A percentile compares a stretch with the other conserved stretches of the same genome.
These are phyloP conservation scores for Eimeria praecox DNA, from an alignment of 169 alveolate genomes.

Conservation along the genomic window DNA sequence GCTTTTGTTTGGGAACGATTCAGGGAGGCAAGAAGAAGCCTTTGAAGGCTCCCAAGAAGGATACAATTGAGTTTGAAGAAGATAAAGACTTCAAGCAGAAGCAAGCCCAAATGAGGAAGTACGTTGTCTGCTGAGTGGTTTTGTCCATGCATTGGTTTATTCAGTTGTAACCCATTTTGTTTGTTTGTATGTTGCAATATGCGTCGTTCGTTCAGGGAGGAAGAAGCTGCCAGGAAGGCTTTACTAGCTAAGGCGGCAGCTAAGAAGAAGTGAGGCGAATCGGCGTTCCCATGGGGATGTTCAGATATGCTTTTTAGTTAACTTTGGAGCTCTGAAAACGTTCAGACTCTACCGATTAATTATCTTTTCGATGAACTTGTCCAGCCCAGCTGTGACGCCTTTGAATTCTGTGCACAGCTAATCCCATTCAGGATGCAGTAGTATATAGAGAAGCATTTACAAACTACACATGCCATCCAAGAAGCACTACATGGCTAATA, in stretches of 20 bases:
- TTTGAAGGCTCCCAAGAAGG: slow-evolving; percentile 77
- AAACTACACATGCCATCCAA: not conserved
- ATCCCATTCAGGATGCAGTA: not conserved
- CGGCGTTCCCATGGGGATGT: not conserved
- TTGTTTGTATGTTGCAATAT: not conserved
- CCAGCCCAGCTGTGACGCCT: slow-evolving; percentile 8
- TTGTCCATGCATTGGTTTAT: not conserved
- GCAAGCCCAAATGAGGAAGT: slow-evolving; percentile 72
- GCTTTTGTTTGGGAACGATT: not conserved
- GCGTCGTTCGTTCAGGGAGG: slow-evolving; percentile 29
- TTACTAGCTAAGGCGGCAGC: slow-evolving; percentile 77
- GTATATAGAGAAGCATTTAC: not conserved
- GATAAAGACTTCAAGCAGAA: slow-evolving; percentile 75
- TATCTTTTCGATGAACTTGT: not conserved
- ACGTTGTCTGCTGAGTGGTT: not conserved
- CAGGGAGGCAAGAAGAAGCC: slow-evolving; percentile 82
- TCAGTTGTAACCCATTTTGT: too few species aligned
- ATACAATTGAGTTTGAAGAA: slow-evolving; percentile 41
- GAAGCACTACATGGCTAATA: not conserved
- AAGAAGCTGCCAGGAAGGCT: slow-evolving; percentile 78
- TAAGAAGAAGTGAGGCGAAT: slow-evolving; percentile 53
- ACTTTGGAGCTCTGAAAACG: not conserved
- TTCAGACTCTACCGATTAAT: not conserved
- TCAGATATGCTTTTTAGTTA: not conserved
- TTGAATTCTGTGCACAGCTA: not conserved